Evolutionary conservation across 495 filamentous ascomycete species (phyloP).

Genomic region (Lasiosphaeris hirsuta): DNA sequence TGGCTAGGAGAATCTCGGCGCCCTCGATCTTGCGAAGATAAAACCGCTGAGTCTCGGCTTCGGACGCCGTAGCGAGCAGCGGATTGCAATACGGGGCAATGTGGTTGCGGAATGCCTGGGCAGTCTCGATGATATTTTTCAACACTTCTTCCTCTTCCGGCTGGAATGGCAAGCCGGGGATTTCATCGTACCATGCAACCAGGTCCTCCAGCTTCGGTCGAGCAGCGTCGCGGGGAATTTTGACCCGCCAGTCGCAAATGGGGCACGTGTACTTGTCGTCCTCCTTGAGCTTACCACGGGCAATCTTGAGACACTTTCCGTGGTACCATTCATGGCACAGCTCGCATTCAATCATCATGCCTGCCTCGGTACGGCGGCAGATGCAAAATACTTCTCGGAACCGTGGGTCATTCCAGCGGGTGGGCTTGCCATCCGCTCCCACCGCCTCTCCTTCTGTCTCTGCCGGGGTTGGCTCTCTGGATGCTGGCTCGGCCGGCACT

Average conservation of each 20-base stretch:
- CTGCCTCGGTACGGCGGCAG: conserved; percentile 86
- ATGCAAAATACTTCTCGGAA: conserved; percentile 92
- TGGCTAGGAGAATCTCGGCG: conserved; percentile 86
- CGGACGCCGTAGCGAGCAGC: conserved; percentile 73
- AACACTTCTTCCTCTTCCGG: conserved; percentile 90
- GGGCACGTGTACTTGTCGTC: conserved; percentile 98
- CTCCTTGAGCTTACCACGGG: conserved; percentile 94
- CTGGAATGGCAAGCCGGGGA: conserved; percentile 82
- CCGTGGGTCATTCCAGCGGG: conserved; percentile 47
- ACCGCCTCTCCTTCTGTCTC: conserved; percentile 40
- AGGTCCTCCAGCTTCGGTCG: conserved; percentile 94
- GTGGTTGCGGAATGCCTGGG: conserved; percentile 78
- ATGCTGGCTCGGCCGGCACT: conserved; percentile 86
- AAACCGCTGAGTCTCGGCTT: conserved; percentile 89
- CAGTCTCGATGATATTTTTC: conserved; percentile 77
- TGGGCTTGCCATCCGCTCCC: not conserved
- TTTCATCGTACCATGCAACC: conserved; percentile 81
- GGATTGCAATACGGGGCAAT: conserved; percentile 77
- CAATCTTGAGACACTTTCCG: conserved; percentile 97
- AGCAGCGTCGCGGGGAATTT: conserved; percentile 97
- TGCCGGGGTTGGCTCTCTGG: conserved; percentile 77
- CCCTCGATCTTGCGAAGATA: conserved; percentile 98
- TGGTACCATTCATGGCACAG: conserved; percentile 99
- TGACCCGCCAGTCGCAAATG: conserved; percentile 95
- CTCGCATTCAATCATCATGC: conserved; percentile 99